A percentile compares a stretch with the other conserved stretches of the same genome.
phyloP scores from a whole-genome alignment of 1,284 basidiomycete species.

The Hypsizygus ulmarius region DNA sequence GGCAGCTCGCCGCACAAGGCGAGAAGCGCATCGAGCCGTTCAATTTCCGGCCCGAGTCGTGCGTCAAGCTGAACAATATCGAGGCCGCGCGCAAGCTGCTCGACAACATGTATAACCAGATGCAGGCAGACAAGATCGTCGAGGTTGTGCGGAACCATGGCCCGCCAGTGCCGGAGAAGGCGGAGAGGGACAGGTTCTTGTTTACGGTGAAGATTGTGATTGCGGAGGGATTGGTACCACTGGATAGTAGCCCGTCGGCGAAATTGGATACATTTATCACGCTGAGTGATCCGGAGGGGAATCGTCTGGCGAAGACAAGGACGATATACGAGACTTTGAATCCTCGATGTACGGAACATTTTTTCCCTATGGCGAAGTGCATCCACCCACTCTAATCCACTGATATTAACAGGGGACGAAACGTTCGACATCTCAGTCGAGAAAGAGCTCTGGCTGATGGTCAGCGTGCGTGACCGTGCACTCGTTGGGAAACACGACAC shows the following conservation, averaged over 20 bases:
- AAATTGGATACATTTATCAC: constrained; percentile 92
- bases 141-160: constrained; percentile 56
- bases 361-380: not conserved
- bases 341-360: constrained; percentile 74
- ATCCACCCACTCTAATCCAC: constrained; percentile 5
- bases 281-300: constrained; percentile 89
- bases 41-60: constrained; percentile 91
- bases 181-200: constrained; percentile 67
- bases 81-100: constrained; percentile 88
- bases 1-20: constrained; percentile 70
- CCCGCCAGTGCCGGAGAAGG: constrained; percentile 71
- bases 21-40: constrained; percentile 94
- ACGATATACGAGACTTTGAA: constrained; percentile 91
- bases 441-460: constrained; percentile 91
- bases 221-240: constrained; percentile 77
- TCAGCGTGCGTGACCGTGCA: constrained; percentile 89
- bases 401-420: constrained; percentile 77
- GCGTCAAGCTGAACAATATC: constrained; percentile 97
- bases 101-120: constrained; percentile 91
- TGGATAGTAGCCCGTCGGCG: constrained; percentile 69
- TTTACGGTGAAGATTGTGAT: constrained; percentile 94
- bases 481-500: constrained; percentile 89
- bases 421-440: constrained; percentile 94
- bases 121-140: constrained; percentile 88
- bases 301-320: constrained; percentile 90